phyloP scores from a whole-genome alignment of 768 basidiomycete species.

The Solioccasus polychromus region DNA sequence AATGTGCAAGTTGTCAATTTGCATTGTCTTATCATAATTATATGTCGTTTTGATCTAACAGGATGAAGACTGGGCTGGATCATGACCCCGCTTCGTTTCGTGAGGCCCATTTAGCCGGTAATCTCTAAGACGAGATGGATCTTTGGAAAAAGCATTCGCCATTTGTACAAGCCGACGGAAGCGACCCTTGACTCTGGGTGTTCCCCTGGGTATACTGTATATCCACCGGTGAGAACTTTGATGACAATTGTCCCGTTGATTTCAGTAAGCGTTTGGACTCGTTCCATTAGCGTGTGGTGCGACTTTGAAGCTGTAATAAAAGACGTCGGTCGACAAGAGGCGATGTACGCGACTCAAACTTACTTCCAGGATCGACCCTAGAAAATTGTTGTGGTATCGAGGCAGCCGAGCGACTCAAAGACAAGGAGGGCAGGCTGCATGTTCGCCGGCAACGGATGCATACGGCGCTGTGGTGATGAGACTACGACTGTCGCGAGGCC shows the following conservation, averaged over 20 bases:
- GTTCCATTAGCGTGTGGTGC: no score
- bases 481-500: no score
- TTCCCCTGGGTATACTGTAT: not conserved
- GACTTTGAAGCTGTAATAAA: constrained; percentile 13
- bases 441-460: no score
- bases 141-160: no score
- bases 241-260: no score
- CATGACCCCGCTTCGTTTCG: not conserved
- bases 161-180: constrained; percentile 18
- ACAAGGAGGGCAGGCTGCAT: no score
- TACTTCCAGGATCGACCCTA: constrained; percentile 20
- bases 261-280: no score
- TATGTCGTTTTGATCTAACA: constrained; percentile 16
- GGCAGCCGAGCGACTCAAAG: constrained; percentile 25
- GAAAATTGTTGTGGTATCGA: constrained; percentile 16
- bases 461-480: no score
- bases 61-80: constrained; percentile 22
- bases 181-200: constrained; percentile 4
- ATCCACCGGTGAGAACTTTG: no score
- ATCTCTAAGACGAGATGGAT: no score
- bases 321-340: not conserved
- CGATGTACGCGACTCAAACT: not conserved
- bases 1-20: no score
- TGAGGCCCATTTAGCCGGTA: not conserved
- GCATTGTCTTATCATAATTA: no score